Percentiles rank a stretch among this genome's conserved stretches.
Conservation (phyloP, 2,329 filamentous ascomycete genomes). For the Fusarium paranaense region DNA sequence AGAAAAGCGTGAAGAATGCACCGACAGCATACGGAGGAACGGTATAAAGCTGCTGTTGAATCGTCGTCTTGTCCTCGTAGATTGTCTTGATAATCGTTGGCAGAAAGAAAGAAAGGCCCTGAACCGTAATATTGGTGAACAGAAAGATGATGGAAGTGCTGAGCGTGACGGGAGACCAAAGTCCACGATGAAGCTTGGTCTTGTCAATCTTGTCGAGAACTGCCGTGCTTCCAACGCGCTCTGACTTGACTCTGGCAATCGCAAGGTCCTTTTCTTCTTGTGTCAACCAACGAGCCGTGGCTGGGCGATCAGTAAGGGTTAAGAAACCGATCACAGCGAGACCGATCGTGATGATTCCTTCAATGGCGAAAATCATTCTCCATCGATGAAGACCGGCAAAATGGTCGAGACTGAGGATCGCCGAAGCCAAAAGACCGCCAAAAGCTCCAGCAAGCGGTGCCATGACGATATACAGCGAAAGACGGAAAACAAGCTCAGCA, state of each 20-base stretch:
- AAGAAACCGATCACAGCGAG: constrained; percentile 69
- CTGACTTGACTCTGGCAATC: constrained; percentile 68
- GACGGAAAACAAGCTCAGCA: constrained; percentile 70
- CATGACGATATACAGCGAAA: constrained; percentile 74
- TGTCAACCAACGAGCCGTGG: constrained; percentile 73
- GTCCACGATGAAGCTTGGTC: constrained; percentile 69
- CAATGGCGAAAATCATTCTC: constrained; percentile 80
- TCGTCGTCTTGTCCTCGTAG: constrained; percentile 66
- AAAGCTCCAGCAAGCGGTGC: constrained; percentile 75
- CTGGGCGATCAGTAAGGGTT: constrained; percentile 74
- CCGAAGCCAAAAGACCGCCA: constrained; percentile 72
- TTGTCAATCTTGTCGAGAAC: constrained; percentile 69
- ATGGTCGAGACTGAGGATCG: constrained; percentile 67
- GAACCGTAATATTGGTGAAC: constrained; percentile 77
- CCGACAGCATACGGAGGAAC: constrained; percentile 79
- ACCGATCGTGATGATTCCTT: constrained; percentile 69
- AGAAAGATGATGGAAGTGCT: constrained; percentile 69
- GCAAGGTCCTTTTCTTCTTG: constrained; percentile 72
- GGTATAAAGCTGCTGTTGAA: constrained; percentile 76
- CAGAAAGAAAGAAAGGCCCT: constrained; percentile 77
- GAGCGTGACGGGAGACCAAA: constrained; percentile 69
- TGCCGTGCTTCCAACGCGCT: constrained; percentile 64
- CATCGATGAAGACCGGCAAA: constrained; percentile 69
- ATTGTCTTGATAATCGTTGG: constrained; percentile 78
- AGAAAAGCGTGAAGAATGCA: constrained; percentile 72